Evolutionary conservation across 768 basidiomycete species (phyloP).

Genomic region (Hirschioporus abietinus): DNA sequence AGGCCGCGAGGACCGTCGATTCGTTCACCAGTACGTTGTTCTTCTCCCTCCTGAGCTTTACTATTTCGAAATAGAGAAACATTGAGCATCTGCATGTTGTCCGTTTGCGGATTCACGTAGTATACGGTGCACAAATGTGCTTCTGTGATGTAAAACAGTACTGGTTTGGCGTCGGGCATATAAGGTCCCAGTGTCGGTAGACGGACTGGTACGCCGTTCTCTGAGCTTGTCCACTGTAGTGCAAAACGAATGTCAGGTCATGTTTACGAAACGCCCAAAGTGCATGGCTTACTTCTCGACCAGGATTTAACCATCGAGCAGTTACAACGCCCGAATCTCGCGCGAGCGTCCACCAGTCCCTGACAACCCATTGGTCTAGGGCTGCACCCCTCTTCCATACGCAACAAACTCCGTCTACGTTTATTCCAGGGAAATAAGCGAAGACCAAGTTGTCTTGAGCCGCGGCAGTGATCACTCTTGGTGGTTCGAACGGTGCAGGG

Average conservation of each 20-base stretch:
- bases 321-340: slow-evolving; percentile 53
- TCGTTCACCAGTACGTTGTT: not conserved
- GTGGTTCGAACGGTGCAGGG: slow-evolving; percentile 50
- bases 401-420: slow-evolving; percentile 54
- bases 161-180: slow-evolving; percentile 47
- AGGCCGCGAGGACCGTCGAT: slow-evolving; percentile 1
- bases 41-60: slow-evolving; percentile 25
- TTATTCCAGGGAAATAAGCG: slow-evolving; percentile 64
- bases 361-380: slow-evolving; percentile 57
- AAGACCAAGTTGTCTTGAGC: slow-evolving; percentile 61
- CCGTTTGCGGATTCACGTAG: slow-evolving; percentile 43
- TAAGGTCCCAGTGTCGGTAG: slow-evolving; percentile 55
- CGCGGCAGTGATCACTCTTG: slow-evolving; percentile 55
- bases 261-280: not conserved
- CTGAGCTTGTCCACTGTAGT: slow-evolving; percentile 48
- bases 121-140: slow-evolving; percentile 51
- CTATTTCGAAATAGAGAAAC: slow-evolving; percentile 42
- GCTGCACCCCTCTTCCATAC: slow-evolving; percentile 58
- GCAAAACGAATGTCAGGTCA: not conserved
- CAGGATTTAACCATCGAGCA: slow-evolving; percentile 53
- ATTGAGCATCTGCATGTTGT: slow-evolving; percentile 40
- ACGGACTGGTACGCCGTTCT: slow-evolving; percentile 43
- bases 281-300: slow-evolving; percentile 48
- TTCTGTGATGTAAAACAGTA: slow-evolving; percentile 61
- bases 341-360: slow-evolving; percentile 50